These are phyloP conservation scores for Skeletonema menzelii DNA, from an alignment of 108 stramenopile species.

Conservation along the genomic window DNA sequence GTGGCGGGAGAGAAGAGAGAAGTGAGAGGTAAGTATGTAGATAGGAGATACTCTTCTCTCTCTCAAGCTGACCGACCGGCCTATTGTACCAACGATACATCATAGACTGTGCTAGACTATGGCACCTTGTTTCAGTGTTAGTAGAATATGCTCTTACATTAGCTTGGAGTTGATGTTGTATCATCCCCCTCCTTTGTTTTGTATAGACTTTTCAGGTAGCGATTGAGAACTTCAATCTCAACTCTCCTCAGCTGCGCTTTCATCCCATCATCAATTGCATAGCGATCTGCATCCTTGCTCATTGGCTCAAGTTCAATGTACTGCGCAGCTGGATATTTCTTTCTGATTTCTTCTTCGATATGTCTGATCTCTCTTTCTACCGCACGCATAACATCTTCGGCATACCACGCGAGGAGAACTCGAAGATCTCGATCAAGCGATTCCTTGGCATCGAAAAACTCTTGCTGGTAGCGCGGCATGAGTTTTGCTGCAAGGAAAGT, in stretches of 20 bases:
- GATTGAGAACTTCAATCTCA: slow-evolving; percentile 68
- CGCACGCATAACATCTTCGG: slow-evolving; percentile 96
- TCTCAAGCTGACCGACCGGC: no score
- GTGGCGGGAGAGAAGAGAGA: no score
- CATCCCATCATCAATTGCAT: slow-evolving; percentile 86
- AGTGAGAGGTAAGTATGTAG: no score
- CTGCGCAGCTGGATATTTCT: slow-evolving; percentile 90
- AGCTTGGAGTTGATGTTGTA: neutral
- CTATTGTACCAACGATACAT: no score
- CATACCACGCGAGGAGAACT: slow-evolving; percentile 92
- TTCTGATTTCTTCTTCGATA: slow-evolving; percentile 91
- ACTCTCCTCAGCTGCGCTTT: slow-evolving; percentile 66
- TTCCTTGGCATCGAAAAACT: slow-evolving; percentile 58
- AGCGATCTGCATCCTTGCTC: slow-evolving; percentile 77
- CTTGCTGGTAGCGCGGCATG: slow-evolving; percentile 79
- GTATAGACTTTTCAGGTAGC: slow-evolving; percentile 64
- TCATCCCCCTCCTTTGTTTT: slow-evolving; percentile 26
- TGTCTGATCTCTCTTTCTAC: slow-evolving; percentile 94
- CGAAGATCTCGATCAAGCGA: slow-evolving; percentile 80
- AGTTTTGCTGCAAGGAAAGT: slow-evolving; percentile 95
- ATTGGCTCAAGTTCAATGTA: slow-evolving; percentile 98
- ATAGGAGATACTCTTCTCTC: no score
- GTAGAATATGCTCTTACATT: neutral
- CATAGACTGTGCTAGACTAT: no score
- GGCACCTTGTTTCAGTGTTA: no score